Percentiles rank a stretch among this genome's conserved stretches.
Evolutionary conservation across 768 basidiomycete species (phyloP).

Genomic region (Lanmaoa pseudosensibilis): DNA sequence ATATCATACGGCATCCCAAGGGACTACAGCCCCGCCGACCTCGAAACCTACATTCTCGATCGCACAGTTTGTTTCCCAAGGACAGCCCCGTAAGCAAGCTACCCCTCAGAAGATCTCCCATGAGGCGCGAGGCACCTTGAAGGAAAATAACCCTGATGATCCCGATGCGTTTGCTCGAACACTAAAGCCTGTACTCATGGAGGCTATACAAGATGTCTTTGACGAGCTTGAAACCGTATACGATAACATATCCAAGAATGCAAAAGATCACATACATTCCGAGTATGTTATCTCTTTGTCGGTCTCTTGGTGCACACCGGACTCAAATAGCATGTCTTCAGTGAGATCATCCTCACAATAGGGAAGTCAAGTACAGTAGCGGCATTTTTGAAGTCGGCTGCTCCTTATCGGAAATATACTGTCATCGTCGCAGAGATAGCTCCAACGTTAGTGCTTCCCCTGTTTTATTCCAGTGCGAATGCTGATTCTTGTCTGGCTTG

Average conservation of each 20-base stretch:
- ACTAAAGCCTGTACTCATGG: conserved; percentile 92
- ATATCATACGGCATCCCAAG: conserved; percentile 75
- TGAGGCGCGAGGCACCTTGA: conserved; percentile 57
- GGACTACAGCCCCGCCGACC: conserved; percentile 38
- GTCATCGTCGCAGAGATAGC: conserved; percentile 96
- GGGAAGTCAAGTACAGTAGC: conserved; percentile 95
- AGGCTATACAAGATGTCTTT: conserved; percentile 94
- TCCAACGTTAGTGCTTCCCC: conserved; percentile 65
- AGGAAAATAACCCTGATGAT: conserved; percentile 72
- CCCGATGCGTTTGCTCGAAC: conserved; percentile 75
- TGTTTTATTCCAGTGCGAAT: conserved; percentile 1
- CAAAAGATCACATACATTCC: conserved; percentile 96
- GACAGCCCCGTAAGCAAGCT: conserved; percentile 60
- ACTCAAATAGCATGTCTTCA: conserved; percentile 31
- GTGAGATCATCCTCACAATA: conserved; percentile 92
- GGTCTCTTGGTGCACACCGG: not conserved
- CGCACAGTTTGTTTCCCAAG: conserved; percentile 78
- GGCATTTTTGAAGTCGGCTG: conserved; percentile 88
- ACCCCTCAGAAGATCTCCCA: conserved; percentile 35
- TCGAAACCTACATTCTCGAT: conserved; percentile 61
- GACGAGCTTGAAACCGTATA: conserved; percentile 97
- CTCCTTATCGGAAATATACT: conserved; percentile 87
- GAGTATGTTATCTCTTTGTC: conserved; percentile 59
- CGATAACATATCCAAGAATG: conserved; percentile 90
- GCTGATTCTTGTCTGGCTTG: conserved; percentile 1